A percentile compares a stretch with the other conserved stretches of the same genome.
Evolutionary conservation across 805 yeast genomes (phyloP).

Genomic region (Ogataea ganodermae): DNA sequence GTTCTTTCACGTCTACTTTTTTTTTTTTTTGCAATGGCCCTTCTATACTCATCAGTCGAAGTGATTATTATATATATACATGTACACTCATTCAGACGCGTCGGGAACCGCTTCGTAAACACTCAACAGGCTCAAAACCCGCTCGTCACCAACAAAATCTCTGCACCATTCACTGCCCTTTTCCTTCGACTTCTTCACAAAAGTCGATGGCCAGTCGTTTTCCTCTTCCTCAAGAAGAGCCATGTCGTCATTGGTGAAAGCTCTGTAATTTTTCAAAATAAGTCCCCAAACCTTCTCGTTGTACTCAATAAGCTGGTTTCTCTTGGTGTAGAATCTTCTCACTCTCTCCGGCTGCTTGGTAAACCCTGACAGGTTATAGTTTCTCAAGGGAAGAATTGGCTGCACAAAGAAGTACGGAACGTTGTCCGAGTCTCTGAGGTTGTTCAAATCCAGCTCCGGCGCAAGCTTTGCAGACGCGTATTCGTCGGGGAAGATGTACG

Average conservation of each 20-base stretch:
- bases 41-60: background rate
- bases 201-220: constrained; percentile 79
- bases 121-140: constrained; percentile 57
- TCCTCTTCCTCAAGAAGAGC: constrained; percentile 63
- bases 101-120: constrained; percentile 38
- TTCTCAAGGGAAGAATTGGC: constrained; percentile 74
- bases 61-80: background rate
- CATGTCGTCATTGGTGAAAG: constrained; percentile 48
- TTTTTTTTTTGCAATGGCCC: no score
- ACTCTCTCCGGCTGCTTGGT: constrained; percentile 72
- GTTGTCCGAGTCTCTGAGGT: constrained; percentile 36
- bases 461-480: constrained; percentile 59
- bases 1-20: constrained; percentile 1
- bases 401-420: constrained; percentile 69
- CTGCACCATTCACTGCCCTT: constrained; percentile 87
- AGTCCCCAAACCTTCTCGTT: constrained; percentile 30
- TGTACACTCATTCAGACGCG: background rate
- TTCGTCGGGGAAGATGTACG: constrained; percentile 63
- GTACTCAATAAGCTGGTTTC: constrained; percentile 46
- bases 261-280: constrained; percentile 50
- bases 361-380: constrained; percentile 81
- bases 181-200: constrained; percentile 77
- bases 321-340: constrained; percentile 72
- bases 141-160: constrained; percentile 67
- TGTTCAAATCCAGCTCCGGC: constrained; percentile 52